Conservation (phyloP, 2,329 filamentous ascomycete species). For the Cytospora paraplurivora region DNA sequence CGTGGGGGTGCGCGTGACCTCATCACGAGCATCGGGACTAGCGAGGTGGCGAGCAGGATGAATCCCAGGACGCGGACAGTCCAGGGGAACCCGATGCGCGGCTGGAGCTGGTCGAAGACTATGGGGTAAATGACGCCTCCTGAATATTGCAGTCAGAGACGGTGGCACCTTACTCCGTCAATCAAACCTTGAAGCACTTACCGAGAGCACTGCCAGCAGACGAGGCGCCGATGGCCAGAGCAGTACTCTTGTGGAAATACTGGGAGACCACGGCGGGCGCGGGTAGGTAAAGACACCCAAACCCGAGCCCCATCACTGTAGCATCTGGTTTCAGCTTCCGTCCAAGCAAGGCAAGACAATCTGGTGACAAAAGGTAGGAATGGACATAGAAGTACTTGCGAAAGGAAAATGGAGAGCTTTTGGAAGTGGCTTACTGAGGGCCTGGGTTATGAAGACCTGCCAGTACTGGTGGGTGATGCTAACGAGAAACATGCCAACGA, state of each 20-base stretch:
- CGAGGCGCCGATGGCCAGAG: slow-evolving; percentile 38
- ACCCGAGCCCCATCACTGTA: slow-evolving; percentile 39
- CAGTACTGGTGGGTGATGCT: slow-evolving; percentile 48
- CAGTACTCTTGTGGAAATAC: slow-evolving; percentile 42
- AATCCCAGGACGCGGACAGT: slow-evolving; percentile 33
- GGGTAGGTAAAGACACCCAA: slow-evolving; percentile 40
- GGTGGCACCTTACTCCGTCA: not conserved
- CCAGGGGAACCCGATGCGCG: slow-evolving; percentile 35
- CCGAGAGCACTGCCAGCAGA: slow-evolving; percentile 38
- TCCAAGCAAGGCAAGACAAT: too few species aligned
- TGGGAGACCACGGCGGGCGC: slow-evolving; percentile 41
- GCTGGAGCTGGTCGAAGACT: slow-evolving; percentile 32
- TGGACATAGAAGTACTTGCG: too few species aligned
- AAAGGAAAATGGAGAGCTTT: too few species aligned
- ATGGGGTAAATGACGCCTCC: slow-evolving; percentile 39
- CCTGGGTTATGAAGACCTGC: slow-evolving; percentile 44
- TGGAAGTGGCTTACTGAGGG: slow-evolving; percentile 31
- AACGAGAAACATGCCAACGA: slow-evolving; percentile 48
- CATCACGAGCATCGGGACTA: slow-evolving; percentile 43
- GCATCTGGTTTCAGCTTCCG: not conserved
- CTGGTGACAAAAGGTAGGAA: too few species aligned
- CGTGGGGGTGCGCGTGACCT: slow-evolving; percentile 38
- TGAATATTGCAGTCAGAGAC: not conserved
- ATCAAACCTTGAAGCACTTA: not conserved
- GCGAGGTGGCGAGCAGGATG: slow-evolving; percentile 41